These are phyloP conservation scores for Zalaria sp. DNA, from an alignment of 2,329 filamentous ascomycete genomes.

Conservation along the genomic window DNA sequence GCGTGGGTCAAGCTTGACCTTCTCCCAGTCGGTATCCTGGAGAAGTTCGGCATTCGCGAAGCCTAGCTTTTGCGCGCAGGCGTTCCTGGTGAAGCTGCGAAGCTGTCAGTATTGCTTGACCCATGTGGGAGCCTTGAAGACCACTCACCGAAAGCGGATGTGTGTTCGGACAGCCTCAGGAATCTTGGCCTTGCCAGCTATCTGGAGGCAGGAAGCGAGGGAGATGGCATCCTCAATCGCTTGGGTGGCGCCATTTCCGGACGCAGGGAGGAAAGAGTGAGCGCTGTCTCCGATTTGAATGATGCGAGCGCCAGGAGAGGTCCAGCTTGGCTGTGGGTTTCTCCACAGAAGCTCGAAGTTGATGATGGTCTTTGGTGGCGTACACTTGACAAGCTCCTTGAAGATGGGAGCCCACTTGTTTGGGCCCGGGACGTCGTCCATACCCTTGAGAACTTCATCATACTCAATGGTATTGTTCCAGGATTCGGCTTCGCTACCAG, in stretches of 20 bases:
- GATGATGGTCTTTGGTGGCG: slow-evolving; percentile 32
- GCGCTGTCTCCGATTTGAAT: slow-evolving; percentile 31
- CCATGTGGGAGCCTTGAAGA: neutral
- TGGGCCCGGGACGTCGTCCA: slow-evolving; percentile 29
- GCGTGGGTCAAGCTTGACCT: slow-evolving; percentile 30
- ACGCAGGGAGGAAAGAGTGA: slow-evolving; percentile 31
- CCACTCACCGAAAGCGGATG: slow-evolving; percentile 24
- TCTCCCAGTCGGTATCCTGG: slow-evolving; percentile 34
- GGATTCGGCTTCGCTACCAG: slow-evolving; percentile 28
- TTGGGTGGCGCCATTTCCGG: slow-evolving; percentile 31
- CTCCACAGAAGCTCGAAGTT: slow-evolving; percentile 30
- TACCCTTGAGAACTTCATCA: slow-evolving; percentile 29
- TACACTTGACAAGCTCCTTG: slow-evolving; percentile 28
- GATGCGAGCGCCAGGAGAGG: slow-evolving; percentile 26
- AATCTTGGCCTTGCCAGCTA: slow-evolving; percentile 26
- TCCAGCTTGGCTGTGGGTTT: slow-evolving; percentile 31
- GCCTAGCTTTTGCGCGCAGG: slow-evolving; percentile 34
- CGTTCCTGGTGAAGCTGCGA: slow-evolving; percentile 29
- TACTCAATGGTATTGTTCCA: slow-evolving; percentile 34
- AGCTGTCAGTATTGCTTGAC: slow-evolving; percentile 4
- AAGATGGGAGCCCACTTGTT: slow-evolving; percentile 31
- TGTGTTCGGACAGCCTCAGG: slow-evolving; percentile 25
- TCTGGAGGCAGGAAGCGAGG: slow-evolving; percentile 30
- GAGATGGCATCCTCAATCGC: slow-evolving; percentile 34
- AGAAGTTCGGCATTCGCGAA: slow-evolving; percentile 33